phyloP scores from a whole-genome alignment of 805 yeast species.

The Suhomyces prunicola region DNA sequence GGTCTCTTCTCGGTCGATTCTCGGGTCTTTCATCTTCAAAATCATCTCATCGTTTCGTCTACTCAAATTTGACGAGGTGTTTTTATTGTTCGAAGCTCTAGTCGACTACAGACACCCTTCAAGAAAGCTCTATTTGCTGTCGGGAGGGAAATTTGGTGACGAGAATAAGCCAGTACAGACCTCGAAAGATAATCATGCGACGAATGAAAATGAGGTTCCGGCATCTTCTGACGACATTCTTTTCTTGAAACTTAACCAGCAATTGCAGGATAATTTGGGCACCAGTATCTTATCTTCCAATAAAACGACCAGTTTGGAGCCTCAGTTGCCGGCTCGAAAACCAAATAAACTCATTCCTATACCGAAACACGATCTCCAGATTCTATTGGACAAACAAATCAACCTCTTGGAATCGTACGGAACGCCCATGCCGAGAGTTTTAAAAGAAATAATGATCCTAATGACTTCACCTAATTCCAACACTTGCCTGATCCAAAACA shows the following conservation, averaged over 20 bases:
- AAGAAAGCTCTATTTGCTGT: slow-evolving; percentile 16
- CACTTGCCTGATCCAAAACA: slow-evolving; percentile 29
- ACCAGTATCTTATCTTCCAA: slow-evolving; percentile 8
- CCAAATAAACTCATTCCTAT: slow-evolving; percentile 28
- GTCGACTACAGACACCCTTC: slow-evolving; percentile 31
- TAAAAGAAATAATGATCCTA: slow-evolving; percentile 39
- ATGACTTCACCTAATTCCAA: slow-evolving; percentile 48
- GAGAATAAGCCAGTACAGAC: not conserved
- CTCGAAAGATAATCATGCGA: not conserved
- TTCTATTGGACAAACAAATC: slow-evolving; percentile 52
- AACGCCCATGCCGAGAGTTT: slow-evolving; percentile 44
- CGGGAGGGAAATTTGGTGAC: slow-evolving; percentile 6
- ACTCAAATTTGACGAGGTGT: slow-evolving; percentile 46
- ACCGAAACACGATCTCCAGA: slow-evolving; percentile 50
- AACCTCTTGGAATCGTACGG: slow-evolving; percentile 51
- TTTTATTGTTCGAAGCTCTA: slow-evolving; percentile 35
- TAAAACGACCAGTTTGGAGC: not conserved
- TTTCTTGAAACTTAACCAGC: slow-evolving; percentile 5
- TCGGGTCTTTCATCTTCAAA: slow-evolving; percentile 44
- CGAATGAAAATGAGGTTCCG: not conserved
- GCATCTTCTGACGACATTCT: slow-evolving; percentile 1
- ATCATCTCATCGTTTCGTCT: slow-evolving; percentile 40
- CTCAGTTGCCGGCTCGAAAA: not conserved
- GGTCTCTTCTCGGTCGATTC: slow-evolving; percentile 21
- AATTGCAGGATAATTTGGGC: slow-evolving; percentile 7